Evolutionary conservation across 345 rosid genomes (phyloP).

Genomic region (Pistacia atlantica): DNA sequence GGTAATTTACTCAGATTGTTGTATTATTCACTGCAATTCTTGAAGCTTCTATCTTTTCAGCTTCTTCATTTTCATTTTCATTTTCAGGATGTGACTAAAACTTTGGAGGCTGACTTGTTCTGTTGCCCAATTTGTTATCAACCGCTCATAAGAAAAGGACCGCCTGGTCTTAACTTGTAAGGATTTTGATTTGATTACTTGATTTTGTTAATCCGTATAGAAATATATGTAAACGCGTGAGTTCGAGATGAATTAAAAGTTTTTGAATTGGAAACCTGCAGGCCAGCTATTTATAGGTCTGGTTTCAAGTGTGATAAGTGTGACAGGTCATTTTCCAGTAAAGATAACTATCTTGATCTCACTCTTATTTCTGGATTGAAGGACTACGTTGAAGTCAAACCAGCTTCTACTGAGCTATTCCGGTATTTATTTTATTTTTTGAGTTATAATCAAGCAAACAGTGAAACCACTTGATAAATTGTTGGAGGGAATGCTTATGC

Average conservation of each 20-base stretch:
- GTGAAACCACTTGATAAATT: not conserved
- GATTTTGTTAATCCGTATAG: too few relatives aligned
- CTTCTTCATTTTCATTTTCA: not conserved
- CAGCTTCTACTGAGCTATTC: conserved; percentile 72
- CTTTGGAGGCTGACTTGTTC: conserved; percentile 54
- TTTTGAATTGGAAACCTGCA: conserved; percentile 26
- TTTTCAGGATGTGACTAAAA: conserved; percentile 42
- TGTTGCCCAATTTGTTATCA: conserved; percentile 88
- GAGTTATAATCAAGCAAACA: not conserved
- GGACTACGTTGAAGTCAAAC: conserved; percentile 70
- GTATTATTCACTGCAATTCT: not conserved
- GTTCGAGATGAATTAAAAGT: too few relatives aligned
- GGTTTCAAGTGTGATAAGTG: conserved; percentile 86
- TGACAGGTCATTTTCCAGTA: conserved; percentile 82
- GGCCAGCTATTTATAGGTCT: conserved; percentile 84
- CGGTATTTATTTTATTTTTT: conserved; percentile 40
- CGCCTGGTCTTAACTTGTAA: conserved; percentile 86
- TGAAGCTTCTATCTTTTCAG: not conserved
- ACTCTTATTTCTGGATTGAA: conserved; percentile 75
- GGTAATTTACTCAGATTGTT: conserved; percentile 23
- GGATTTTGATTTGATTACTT: conserved; percentile 12
- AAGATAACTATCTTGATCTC: conserved; percentile 75
- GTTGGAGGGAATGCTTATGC: not conserved
- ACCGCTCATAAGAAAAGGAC: conserved; percentile 86
- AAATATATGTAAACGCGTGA: too few relatives aligned